Conservation (phyloP, 2,329 filamentous ascomycete species). For the Colletotrichum sublineola region DNA sequence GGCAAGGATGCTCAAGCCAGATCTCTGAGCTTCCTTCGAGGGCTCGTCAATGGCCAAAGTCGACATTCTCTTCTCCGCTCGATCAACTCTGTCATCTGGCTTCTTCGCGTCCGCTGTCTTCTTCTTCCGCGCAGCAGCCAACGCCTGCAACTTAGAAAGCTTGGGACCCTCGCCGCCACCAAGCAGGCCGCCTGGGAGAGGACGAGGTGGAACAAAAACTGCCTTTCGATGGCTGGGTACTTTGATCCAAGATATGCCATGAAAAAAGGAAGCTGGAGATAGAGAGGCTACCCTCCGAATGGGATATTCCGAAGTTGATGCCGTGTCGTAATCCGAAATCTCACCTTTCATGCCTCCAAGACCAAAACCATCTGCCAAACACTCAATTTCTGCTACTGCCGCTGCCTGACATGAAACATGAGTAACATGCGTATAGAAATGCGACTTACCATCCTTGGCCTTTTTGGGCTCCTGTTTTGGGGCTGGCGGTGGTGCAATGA, state of each 20-base stretch:
- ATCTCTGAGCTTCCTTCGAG: constrained; percentile 41
- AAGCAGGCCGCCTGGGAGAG: constrained; percentile 75
- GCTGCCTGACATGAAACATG: constrained; percentile 28
- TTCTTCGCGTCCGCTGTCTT: constrained; percentile 76
- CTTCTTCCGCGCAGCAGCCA: constrained; percentile 88
- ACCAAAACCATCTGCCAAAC: constrained; percentile 43
- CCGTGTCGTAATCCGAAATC: constrained; percentile 5
- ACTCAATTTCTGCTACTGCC: constrained; percentile 43
- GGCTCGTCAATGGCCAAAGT: constrained; percentile 44
- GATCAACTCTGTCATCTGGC: constrained; percentile 46
- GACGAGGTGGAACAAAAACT: constrained; percentile 69
- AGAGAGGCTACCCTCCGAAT: constrained; percentile 43
- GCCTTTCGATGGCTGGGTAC: constrained; percentile 76
- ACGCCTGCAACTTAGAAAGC: constrained; percentile 89
- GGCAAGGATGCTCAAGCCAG: constrained; percentile 41
- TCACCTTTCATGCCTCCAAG: constrained; percentile 19
- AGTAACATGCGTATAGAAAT: constrained; percentile 21
- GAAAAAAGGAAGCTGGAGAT: constrained; percentile 73
- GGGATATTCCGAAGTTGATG: constrained; percentile 35
- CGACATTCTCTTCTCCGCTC: constrained; percentile 49
- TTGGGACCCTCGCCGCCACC: constrained; percentile 81
- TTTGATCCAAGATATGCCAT: constrained; percentile 87
- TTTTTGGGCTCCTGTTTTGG: constrained; percentile 59
- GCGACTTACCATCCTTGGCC: constrained; percentile 58
- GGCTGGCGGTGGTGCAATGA: constrained; percentile 58